Evolutionary conservation across 2,329 filamentous ascomycete genomes (phyloP).

Genomic region (Neonectria hederae): DNA sequence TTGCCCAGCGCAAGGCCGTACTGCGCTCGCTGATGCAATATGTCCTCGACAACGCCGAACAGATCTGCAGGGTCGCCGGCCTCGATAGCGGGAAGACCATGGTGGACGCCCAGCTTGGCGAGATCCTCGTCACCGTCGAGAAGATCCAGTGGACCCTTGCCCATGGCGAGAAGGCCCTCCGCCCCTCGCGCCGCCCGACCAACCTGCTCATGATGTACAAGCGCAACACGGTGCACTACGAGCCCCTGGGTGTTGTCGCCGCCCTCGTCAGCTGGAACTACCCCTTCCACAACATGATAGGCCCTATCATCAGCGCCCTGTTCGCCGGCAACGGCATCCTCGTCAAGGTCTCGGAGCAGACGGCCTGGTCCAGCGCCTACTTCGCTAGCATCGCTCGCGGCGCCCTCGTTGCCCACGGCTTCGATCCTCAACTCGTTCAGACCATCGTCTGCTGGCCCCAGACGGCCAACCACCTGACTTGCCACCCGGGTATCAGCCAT

Average conservation of each 20-base stretch:
- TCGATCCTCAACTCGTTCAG: slow-evolving; percentile 84
- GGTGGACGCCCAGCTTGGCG: slow-evolving; percentile 91
- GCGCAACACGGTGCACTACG: slow-evolving; percentile 87
- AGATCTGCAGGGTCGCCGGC: slow-evolving; percentile 85
- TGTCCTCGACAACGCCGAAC: slow-evolving; percentile 87
- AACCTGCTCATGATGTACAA: slow-evolving; percentile 97
- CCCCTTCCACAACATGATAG: slow-evolving; percentile 93
- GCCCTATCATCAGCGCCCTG: slow-evolving; percentile 87
- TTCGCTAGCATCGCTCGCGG: slow-evolving; percentile 82
- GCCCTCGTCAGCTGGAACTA: slow-evolving; percentile 98
- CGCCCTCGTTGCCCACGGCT: slow-evolving; percentile 83
- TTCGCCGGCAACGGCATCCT: slow-evolving; percentile 93
- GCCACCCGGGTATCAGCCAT: slow-evolving; percentile 84
- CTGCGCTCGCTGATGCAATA: slow-evolving; percentile 83
- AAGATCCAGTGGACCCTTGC: slow-evolving; percentile 94
- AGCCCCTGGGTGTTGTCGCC: slow-evolving; percentile 91
- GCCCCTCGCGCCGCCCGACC: slow-evolving; percentile 77
- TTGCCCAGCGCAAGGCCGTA: slow-evolving; percentile 79
- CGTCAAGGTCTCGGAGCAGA: slow-evolving; percentile 95
- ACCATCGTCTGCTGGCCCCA: slow-evolving; percentile 88
- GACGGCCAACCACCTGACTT: slow-evolving; percentile 82
- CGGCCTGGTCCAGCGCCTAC: slow-evolving; percentile 89
- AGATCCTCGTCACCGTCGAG: slow-evolving; percentile 93
- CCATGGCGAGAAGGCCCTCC: slow-evolving; percentile 85
- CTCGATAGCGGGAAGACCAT: slow-evolving; percentile 96